Percentiles rank a stretch among this genome's conserved stretches.
Evolutionary conservation across 352 stramenopile genomes (phyloP).

Genomic region (Phytophthora cryptogea): DNA sequence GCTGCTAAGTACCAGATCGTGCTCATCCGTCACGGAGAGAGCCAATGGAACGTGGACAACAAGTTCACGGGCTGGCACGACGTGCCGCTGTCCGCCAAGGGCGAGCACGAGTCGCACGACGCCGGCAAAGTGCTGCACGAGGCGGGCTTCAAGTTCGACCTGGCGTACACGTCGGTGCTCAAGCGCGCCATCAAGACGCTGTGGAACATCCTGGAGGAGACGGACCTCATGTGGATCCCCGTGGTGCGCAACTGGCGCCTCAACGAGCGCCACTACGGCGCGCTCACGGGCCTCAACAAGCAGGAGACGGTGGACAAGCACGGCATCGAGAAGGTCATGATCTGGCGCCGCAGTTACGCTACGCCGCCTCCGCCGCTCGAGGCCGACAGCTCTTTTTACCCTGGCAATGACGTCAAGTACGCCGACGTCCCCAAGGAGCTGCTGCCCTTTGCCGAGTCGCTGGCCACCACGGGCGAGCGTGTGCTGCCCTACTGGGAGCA

Average conservation of each 20-base stretch:
- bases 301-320: conserved; percentile 99
- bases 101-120: conserved; percentile 93
- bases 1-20: conserved; percentile 88
- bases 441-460: conserved; percentile 94
- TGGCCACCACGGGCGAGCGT: conserved; percentile 93
- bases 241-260: conserved; percentile 93
- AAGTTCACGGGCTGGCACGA: conserved; percentile 99
- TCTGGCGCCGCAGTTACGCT: conserved; percentile 98
- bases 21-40: conserved; percentile 96
- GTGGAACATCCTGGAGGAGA: conserved; percentile 97
- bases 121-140: conserved; percentile 94
- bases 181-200: conserved; percentile 98
- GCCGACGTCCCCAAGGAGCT: conserved; percentile 87
- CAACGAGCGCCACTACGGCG: conserved; percentile 99
- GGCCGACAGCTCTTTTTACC: conserved; percentile 89
- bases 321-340: conserved; percentile 97
- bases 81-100: conserved; percentile 90
- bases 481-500: conserved; percentile 96
- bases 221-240: conserved; percentile 98
- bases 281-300: conserved; percentile 98
- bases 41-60: conserved; percentile 98
- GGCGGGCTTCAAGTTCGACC: conserved; percentile 93
- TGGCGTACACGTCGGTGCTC: conserved; percentile 96
- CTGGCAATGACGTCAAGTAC: conserved; percentile 93
- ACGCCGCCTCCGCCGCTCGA: conserved; percentile 94